These are phyloP conservation scores for Aureobasidium sp. DNA, from an alignment of 2,329 filamentous ascomycete genomes.

Conservation along the genomic window DNA sequence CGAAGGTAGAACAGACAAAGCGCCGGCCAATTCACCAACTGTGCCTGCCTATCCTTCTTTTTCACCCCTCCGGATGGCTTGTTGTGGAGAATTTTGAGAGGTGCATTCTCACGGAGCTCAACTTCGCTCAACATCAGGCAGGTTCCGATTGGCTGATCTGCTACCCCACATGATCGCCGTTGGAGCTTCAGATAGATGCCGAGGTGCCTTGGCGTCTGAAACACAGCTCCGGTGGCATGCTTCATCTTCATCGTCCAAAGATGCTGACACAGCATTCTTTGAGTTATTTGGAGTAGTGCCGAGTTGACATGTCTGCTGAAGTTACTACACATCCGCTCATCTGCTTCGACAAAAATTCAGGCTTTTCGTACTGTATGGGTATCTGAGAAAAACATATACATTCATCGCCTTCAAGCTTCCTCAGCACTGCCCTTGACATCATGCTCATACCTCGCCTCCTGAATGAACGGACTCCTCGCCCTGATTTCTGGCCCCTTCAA, in stretches of 20 bases:
- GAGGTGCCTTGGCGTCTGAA: not conserved
- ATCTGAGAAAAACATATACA: not conserved
- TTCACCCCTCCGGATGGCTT: not conserved
- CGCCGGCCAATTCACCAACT: not conserved
- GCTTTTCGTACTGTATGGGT: not conserved
- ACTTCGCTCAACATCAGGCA: not conserved
- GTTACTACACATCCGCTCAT: too few relatives aligned
- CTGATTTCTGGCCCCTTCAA: conserved; percentile 29
- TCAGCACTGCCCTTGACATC: not conserved
- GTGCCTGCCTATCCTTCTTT: not conserved
- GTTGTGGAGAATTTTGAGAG: not conserved
- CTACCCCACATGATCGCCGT: conserved; percentile 5
- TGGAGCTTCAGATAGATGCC: not conserved
- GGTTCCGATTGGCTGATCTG: conserved; percentile 1
- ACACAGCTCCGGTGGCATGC: too few relatives aligned
- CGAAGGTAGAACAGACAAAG: not conserved
- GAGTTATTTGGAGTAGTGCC: too few relatives aligned
- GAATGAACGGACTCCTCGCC: conserved; percentile 29
- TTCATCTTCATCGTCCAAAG: too few relatives aligned
- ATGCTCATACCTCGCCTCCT: conserved; percentile 18
- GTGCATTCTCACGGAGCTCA: not conserved
- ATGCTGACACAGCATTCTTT: not conserved
- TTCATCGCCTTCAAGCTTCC: not conserved
- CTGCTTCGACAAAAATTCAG: not conserved
- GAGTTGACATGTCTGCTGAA: too few relatives aligned